These are phyloP conservation scores for Aristolochia californica DNA, from an alignment of 164 flowering plant species.

Conservation along the genomic window DNA sequence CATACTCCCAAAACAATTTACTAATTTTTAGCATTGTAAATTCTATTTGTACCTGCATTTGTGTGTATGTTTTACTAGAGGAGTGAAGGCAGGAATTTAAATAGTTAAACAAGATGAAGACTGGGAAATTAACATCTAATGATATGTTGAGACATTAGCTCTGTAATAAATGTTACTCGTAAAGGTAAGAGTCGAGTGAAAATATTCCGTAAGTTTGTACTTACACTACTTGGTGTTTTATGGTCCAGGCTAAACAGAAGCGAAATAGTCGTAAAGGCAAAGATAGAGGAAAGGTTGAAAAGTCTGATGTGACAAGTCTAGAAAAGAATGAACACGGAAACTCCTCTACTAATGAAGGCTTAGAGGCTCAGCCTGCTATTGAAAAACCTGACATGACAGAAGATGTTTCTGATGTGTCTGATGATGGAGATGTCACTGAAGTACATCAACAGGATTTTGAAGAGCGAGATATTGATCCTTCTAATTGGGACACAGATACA, in stretches of 20 bases:
- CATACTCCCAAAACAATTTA: background rate
- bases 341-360: constrained; percentile 16
- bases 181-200: no score
- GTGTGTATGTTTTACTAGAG: no score
- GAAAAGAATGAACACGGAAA: constrained; percentile 31
- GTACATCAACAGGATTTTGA: constrained; percentile 62
- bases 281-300: constrained; percentile 72
- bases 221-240: background rate
- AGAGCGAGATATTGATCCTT: constrained; percentile 67
- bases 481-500: constrained; percentile 82
- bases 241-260: constrained; percentile 64
- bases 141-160: no score
- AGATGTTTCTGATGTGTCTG: constrained; percentile 73
- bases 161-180: no score
- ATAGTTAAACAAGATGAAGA: background rate
- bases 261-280: constrained; percentile 69
- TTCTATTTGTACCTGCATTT: no score
- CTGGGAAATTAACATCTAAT: background rate
- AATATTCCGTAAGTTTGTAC: no score
- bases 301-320: constrained; percentile 13
- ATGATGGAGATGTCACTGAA: constrained; percentile 50
- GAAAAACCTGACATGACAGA: constrained; percentile 50
- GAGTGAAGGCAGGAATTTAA: no score
- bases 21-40: background rate
- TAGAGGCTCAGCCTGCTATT: constrained; percentile 19